These are phyloP conservation scores for Oropetium thomaeum DNA, from an alignment of 176 grass and related monocot species.

Conservation along the genomic window DNA sequence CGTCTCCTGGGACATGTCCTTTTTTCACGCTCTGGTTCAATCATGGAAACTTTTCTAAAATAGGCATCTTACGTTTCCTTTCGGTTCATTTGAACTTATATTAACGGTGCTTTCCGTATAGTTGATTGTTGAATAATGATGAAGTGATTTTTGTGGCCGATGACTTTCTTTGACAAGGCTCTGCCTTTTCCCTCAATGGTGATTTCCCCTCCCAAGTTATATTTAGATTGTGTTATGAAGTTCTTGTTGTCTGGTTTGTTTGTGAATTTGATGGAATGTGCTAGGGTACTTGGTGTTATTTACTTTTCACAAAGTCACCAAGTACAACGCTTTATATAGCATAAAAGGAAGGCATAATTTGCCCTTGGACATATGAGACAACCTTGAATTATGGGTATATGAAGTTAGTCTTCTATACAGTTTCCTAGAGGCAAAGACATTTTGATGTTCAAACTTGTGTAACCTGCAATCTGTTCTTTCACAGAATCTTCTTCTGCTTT, in stretches of 20 bases:
- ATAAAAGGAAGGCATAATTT: neutral
- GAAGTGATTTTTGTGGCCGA: constrained; percentile 18
- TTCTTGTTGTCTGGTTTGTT: neutral
- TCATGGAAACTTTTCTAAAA: neutral
- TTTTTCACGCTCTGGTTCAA: neutral
- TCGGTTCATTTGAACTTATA: neutral
- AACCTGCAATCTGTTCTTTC: neutral
- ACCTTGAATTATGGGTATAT: neutral
- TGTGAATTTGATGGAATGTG: neutral
- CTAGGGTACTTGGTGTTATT: neutral
- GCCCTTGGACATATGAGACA: neutral
- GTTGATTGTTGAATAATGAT: constrained; percentile 31
- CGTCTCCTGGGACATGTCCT: neutral
- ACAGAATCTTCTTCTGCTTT: neutral
- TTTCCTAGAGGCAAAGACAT: neutral
- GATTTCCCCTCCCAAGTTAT: neutral
- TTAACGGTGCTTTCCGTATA: neutral
- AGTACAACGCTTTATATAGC: neutral
- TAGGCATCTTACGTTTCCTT: neutral
- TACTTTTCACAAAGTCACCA: neutral
- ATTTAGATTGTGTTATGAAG: neutral
- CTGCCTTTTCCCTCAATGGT: neutral
- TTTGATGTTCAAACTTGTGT: neutral
- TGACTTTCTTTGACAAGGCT: constrained; percentile 21
- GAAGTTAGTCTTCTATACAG: neutral